These are phyloP conservation scores for Cordyceps cateniannulata DNA, from an alignment of 2,329 filamentous ascomycete species.

Conservation along the genomic window DNA sequence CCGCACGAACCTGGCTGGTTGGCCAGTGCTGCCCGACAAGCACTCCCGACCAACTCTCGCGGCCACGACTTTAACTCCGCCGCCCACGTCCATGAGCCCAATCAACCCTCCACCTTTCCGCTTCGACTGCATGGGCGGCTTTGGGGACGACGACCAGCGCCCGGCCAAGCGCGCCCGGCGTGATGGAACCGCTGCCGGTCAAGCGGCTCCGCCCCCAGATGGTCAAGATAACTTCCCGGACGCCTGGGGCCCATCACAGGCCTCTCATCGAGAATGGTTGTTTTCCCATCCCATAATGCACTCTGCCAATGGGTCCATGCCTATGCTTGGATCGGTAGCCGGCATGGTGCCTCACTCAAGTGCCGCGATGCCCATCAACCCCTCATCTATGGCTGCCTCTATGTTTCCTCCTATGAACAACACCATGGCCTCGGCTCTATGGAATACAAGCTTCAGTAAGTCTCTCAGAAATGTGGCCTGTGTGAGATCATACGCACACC, in stretches of 20 bases:
- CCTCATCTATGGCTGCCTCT: neutral
- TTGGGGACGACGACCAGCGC: slow-evolving; percentile 2
- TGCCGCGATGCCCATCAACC: neutral
- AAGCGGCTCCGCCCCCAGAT: neutral
- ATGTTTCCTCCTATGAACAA: neutral
- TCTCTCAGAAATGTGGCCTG: neutral
- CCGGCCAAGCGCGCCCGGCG: slow-evolving; percentile 18
- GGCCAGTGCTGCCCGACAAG: neutral
- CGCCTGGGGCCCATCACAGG: neutral
- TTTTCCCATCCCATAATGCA: neutral
- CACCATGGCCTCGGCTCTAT: neutral
- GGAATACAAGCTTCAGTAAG: neutral
- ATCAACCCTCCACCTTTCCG: neutral
- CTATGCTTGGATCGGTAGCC: neutral
- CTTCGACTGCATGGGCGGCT: slow-evolving; percentile 6
- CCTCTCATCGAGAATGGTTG: neutral
- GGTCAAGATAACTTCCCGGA: neutral
- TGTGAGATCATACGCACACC: neutral
- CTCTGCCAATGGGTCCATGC: neutral
- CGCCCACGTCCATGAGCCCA: neutral
- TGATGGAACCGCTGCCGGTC: neutral
- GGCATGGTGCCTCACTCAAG: neutral
- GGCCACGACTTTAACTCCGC: neutral
- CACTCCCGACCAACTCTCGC: neutral
- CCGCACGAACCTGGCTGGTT: neutral